Conservation (phyloP, 495 filamentous ascomycete genomes). For the Glonium stellatum region DNA sequence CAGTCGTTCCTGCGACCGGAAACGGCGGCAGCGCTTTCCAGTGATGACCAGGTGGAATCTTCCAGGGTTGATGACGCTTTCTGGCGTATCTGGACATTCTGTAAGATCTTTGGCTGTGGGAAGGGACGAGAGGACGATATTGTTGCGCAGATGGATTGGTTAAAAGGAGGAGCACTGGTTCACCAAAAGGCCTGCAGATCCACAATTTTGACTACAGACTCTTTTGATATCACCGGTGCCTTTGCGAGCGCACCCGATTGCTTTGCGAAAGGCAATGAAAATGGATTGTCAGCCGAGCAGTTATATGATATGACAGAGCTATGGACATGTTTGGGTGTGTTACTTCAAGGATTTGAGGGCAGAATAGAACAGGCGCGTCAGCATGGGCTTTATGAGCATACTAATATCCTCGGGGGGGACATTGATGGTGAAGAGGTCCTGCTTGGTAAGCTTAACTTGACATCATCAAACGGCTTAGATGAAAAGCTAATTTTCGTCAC, state of each 20-base stretch:
- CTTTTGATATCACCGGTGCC: slow-evolving; percentile 47
- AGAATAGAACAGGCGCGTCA: slow-evolving; percentile 49
- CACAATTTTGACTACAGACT: slow-evolving; percentile 40
- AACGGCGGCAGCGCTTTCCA: slow-evolving; percentile 50
- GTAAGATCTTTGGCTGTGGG: slow-evolving; percentile 55
- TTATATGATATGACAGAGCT: slow-evolving; percentile 62
- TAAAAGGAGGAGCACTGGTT: slow-evolving; percentile 51
- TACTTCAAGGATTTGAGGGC: slow-evolving; percentile 53
- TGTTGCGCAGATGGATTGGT: slow-evolving; percentile 58
- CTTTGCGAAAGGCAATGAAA: slow-evolving; percentile 54
- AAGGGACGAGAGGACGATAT: slow-evolving; percentile 56
- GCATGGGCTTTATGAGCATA: slow-evolving; percentile 49
- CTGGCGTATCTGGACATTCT: slow-evolving; percentile 67
- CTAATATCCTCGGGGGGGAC: slow-evolving; percentile 43
- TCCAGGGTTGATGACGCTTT: slow-evolving; percentile 58
- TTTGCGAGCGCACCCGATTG: slow-evolving; percentile 51
- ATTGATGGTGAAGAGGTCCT: slow-evolving; percentile 47
- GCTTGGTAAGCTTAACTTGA: slow-evolving; percentile 41
- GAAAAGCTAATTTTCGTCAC: neutral
- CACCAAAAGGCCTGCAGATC: slow-evolving; percentile 36
- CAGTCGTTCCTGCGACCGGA: slow-evolving; percentile 52
- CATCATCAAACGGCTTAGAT: neutral
- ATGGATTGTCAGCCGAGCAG: slow-evolving; percentile 49
- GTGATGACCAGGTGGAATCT: slow-evolving; percentile 43
- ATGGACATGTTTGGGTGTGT: slow-evolving; percentile 55